Conservation (phyloP, 306 rosid species). For the Chamaecrista fasciculata region DNA sequence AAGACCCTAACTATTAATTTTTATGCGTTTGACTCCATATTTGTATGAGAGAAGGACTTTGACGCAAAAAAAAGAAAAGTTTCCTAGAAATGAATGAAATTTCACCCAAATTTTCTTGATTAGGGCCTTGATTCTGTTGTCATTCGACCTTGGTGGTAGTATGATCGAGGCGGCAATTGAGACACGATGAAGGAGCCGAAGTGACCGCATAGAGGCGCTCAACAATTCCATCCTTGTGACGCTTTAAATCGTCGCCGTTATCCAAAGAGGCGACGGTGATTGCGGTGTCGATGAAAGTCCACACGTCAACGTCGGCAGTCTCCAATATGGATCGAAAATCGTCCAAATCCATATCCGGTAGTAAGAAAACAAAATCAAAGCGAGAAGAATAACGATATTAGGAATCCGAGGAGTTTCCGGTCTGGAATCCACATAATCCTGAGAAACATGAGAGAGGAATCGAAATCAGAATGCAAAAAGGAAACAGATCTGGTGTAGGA, state of each 20-base stretch:
- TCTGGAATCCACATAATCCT: background rate
- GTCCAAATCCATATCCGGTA: constrained; percentile 57
- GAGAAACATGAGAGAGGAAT: background rate
- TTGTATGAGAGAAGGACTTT: no score
- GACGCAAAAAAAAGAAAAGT: no score
- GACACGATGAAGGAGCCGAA: constrained; percentile 33
- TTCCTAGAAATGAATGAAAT: no score
- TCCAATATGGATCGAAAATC: constrained; percentile 69
- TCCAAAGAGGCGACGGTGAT: constrained; percentile 68
- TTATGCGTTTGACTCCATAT: no score
- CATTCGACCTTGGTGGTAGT: constrained; percentile 7
- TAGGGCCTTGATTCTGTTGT: constrained; percentile 17
- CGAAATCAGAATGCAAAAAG: background rate
- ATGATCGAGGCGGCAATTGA: constrained; percentile 33
- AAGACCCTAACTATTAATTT: no score
- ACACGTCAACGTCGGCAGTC: constrained; percentile 62
- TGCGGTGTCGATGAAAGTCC: constrained; percentile 72
- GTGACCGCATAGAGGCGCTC: constrained; percentile 60
- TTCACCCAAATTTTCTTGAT: no score
- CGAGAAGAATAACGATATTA: background rate
- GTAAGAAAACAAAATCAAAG: background rate
- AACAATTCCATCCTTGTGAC: constrained; percentile 70
- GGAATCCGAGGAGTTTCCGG: background rate
- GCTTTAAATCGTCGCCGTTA: constrained; percentile 49
- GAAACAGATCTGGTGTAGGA: constrained; percentile 23